Evolutionary conservation across 23 red algal species (phyloP).

Genomic region (Rhodosorus marinus): DNA sequence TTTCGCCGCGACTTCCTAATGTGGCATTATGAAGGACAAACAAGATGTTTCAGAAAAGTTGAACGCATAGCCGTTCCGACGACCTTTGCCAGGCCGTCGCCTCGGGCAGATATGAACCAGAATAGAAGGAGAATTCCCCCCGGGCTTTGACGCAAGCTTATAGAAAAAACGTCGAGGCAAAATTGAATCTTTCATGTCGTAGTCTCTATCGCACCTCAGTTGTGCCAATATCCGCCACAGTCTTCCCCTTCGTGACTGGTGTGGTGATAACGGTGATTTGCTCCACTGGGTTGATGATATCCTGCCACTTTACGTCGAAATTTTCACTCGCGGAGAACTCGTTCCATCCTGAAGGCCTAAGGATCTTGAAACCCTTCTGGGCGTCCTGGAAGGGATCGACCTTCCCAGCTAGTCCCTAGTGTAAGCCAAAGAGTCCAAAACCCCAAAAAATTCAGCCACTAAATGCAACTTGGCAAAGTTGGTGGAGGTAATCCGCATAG

Average conservation of each 20-base stretch:
- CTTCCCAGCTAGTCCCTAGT: conserved; percentile 22
- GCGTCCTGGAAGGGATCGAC: conserved; percentile 68
- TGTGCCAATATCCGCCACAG: conserved; percentile 35
- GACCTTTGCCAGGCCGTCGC: too few relatives aligned
- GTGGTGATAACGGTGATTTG: conserved; percentile 64
- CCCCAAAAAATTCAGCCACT: too few relatives aligned
- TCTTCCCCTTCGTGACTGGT: conserved; percentile 29
- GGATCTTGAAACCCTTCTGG: conserved; percentile 66
- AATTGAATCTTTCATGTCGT: background rate
- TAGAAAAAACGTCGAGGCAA: background rate
- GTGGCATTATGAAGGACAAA: too few relatives aligned
- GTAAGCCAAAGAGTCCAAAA: too few relatives aligned
- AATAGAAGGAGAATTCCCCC: background rate
- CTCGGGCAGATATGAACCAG: background rate
- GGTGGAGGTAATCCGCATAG: too few relatives aligned
- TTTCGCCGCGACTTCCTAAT: conserved; percentile 29
- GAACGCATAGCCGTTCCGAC: too few relatives aligned
- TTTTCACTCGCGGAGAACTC: conserved; percentile 66
- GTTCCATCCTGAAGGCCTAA: conserved; percentile 84
- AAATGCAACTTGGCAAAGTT: too few relatives aligned
- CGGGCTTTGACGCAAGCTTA: too few relatives aligned
- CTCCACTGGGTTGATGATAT: conserved; percentile 92
- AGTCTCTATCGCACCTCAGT: too few relatives aligned
- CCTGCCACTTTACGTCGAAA: conserved; percentile 98
- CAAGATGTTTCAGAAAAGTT: too few relatives aligned